Percentiles rank a stretch among this genome's conserved stretches.
Conservation (phyloP, 1,139 yeast genomes). For the Eremothecium gossypii region DNA sequence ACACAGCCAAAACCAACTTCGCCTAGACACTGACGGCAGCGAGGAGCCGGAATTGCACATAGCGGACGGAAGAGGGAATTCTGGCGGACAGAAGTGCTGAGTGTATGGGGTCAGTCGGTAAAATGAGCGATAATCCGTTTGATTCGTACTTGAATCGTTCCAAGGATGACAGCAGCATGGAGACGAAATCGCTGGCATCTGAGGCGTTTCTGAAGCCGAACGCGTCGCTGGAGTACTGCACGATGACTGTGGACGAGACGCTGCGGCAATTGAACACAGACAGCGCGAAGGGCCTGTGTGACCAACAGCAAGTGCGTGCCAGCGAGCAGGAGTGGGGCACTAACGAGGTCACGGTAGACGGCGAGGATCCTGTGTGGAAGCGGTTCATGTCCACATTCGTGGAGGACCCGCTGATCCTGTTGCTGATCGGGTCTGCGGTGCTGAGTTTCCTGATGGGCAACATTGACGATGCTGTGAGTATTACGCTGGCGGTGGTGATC, state of each 20-base stretch:
- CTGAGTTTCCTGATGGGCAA: conserved; percentile 86
- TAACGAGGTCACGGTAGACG: conserved; percentile 23
- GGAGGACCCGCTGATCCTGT: conserved; percentile 79
- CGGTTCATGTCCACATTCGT: conserved; percentile 73
- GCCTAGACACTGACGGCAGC: no score
- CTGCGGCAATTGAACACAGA: conserved; percentile 55
- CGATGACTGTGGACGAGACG: conserved; percentile 52
- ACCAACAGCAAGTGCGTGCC: conserved; percentile 58
- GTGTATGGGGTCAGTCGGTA: not conserved
- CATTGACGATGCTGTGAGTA: conserved; percentile 84
- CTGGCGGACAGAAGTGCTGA: no score
- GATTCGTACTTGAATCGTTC: conserved; percentile 17
- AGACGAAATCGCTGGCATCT: conserved; percentile 11
- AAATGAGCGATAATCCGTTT: conserved; percentile 28
- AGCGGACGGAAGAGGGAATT: no score
- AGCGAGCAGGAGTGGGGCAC: conserved; percentile 67
- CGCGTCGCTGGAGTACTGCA: conserved; percentile 39
- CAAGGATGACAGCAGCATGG: conserved; percentile 5
- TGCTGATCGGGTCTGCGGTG: conserved; percentile 79
- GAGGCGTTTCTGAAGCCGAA: conserved; percentile 25
- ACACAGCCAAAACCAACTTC: no score
- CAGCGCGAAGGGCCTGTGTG: conserved; percentile 46
- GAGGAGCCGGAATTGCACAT: no score
- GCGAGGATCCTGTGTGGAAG: conserved; percentile 39
- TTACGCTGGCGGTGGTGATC: conserved; percentile 76